Base-by-base conservation (phyloP, 306 rosid species). In the Trifolium repens region DNA sequence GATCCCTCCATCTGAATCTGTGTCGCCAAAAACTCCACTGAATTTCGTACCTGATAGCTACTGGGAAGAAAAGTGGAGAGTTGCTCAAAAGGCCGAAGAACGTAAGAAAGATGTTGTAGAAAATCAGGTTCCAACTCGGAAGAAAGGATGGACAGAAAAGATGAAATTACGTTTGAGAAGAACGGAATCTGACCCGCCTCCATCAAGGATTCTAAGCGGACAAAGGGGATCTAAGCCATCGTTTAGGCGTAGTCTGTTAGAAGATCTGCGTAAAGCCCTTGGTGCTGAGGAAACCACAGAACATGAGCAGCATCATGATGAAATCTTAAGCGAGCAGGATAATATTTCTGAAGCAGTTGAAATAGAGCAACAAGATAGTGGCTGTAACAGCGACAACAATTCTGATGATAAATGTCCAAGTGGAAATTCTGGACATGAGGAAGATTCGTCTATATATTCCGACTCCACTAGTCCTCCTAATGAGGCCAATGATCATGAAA, bases 11-110 rank as follows among this genome's bases (percentile, higher is more conserved):
- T 66, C 81, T 5, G 97, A 86, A 76, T 83, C 94, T 0, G 47
- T 75, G 66, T 84, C 91, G 64, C 97, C 98, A 16, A 87, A 75
- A 76, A 78, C 92, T 64, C 96, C 96, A 47, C 75, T 96, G 75
- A 87, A 67, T 81, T 72, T 80, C 53, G 58, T 84, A 37, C 90
- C 93, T 59, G 98, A 92, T 74, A 90, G 98, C 78, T 96, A 96
- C 74, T 96, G 99, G 99, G 99, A 96, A 81, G 99, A 96, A 85
- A 90, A 92, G 83, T 96, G 99, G 99, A 92, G 98, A 88, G 93
- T 87, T 67, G 79, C 71, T 40, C 98, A 90, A 34, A 81, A 75
- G 85, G 90, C 91, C 62, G 96, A 90, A 88, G 97, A 92, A 75
- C 73, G n/a, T 30, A 83, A 71, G 76, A 77, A 88, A 83, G 85